These are phyloP conservation scores for Fusarium verrucosum DNA, from an alignment of 2,329 filamentous ascomycete species.

Conservation along the genomic window DNA sequence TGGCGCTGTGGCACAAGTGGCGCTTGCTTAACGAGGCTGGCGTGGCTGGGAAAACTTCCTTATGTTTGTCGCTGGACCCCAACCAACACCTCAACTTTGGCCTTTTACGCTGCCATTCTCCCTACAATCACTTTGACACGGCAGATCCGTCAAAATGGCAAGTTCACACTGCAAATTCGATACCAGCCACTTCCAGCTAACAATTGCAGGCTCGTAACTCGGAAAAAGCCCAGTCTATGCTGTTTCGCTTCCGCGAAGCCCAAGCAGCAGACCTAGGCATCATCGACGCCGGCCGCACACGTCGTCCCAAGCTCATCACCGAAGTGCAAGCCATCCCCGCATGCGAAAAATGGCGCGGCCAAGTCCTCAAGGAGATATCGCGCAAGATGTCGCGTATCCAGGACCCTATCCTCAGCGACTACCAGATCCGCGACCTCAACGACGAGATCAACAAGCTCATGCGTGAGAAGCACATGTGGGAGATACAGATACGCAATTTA, in stretches of 20 bases:
- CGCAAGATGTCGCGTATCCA: slow-evolving; percentile 98
- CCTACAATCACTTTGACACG: slow-evolving; percentile 2
- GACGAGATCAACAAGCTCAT: slow-evolving; percentile 99
- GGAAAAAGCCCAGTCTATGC: slow-evolving; percentile 99
- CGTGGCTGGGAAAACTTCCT: slow-evolving; percentile 42
- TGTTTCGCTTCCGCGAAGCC: slow-evolving; percentile 98
- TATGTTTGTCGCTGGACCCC: slow-evolving; percentile 24
- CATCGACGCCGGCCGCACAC: slow-evolving; percentile 88
- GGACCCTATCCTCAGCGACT: slow-evolving; percentile 89
- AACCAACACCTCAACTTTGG: slow-evolving; percentile 27
- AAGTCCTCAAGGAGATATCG: slow-evolving; percentile 95
- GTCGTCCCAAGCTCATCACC: slow-evolving; percentile 90
- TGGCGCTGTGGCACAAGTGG: slow-evolving; percentile 28
- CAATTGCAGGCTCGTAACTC: slow-evolving; percentile 87
- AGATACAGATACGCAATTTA: slow-evolving; percentile 92
- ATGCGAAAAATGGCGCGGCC: slow-evolving; percentile 98
- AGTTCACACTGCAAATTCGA: accelerated
- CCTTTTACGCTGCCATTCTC: slow-evolving; percentile 11
- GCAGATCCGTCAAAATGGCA: slow-evolving; percentile 44
- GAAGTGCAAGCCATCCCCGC: slow-evolving; percentile 82
- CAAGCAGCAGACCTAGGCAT: slow-evolving; percentile 97
- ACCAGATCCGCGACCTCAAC: slow-evolving; percentile 96
- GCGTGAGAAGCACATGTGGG: slow-evolving; percentile 99
- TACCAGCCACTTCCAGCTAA: not conserved
- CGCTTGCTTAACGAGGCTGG: slow-evolving; percentile 32